These are phyloP conservation scores for Iberis pinnata DNA, from an alignment of 345 rosid species.

Conservation along the genomic window DNA sequence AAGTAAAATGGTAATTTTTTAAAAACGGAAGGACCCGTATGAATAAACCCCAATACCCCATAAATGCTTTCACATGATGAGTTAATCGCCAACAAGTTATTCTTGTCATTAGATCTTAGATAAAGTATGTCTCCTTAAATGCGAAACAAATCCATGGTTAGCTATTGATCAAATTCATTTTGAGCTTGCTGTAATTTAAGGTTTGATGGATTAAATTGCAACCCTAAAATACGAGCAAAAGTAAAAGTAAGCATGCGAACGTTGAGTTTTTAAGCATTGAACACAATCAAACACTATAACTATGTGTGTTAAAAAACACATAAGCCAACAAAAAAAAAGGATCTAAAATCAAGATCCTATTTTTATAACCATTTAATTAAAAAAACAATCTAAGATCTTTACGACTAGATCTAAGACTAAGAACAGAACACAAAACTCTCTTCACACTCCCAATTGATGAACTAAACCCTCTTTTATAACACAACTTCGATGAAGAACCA, in stretches of 20 bases:
- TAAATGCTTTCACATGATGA: conserved; percentile 32
- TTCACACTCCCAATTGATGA: conserved; percentile 41
- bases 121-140: conserved; percentile 1
- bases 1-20: too few relatives aligned
- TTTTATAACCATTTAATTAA: conserved; percentile 19
- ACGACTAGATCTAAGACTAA: conserved; percentile 32
- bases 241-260: too few relatives aligned
- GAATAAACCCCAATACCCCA: too few relatives aligned
- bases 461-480: conserved; percentile 38
- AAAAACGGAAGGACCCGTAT: too few relatives aligned
- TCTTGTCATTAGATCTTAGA: not conserved
- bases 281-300: conserved; percentile 20
- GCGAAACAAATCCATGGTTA: not conserved
- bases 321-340: conserved; percentile 15
- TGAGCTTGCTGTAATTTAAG: too few relatives aligned
- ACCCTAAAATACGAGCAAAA: conserved; percentile 3
- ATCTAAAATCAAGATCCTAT: conserved; percentile 12
- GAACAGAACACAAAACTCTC: conserved; percentile 37
- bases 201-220: not conserved
- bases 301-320: conserved; percentile 19
- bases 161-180: too few relatives aligned
- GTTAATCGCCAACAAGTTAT: conserved; percentile 17
- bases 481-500: conserved; percentile 24
- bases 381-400: conserved; percentile 27
- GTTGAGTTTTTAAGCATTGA: conserved; percentile 2